Evolutionary conservation across 225 moss, liverwort and hornwort genomes (phyloP).

Genomic region (Pleurozium schreberi): DNA sequence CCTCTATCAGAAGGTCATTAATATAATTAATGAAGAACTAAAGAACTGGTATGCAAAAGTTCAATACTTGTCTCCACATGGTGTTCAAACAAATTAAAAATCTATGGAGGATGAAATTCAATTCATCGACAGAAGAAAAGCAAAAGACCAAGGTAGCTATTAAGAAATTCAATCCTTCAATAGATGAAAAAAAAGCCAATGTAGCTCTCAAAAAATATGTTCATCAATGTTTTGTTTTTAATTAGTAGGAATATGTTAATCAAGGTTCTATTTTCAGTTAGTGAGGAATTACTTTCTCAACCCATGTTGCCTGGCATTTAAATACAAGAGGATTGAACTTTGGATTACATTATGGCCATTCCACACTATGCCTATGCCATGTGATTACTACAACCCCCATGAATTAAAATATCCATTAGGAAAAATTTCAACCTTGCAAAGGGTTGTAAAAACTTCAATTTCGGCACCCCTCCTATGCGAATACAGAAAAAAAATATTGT

Average conservation of each 20-base stretch:
- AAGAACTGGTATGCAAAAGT: not conserved
- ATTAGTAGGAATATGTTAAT: not conserved
- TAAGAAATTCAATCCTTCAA: not conserved
- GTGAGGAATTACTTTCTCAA: not conserved
- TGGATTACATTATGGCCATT: not conserved
- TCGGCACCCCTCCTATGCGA: no score
- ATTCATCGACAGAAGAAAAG: not conserved
- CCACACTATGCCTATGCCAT: not conserved
- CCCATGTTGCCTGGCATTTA: not conserved
- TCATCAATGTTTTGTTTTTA: not conserved
- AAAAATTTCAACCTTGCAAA: no score
- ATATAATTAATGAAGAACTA: not conserved
- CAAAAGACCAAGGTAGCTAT: accelerated
- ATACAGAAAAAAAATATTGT: no score
- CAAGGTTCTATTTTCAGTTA: not conserved
- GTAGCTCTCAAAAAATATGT: accelerated
- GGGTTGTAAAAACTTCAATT: no score
- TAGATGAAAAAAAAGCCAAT: not conserved
- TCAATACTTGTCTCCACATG: not conserved
- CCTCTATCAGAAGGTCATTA: not conserved
- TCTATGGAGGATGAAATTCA: not conserved
- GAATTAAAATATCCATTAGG: no score
- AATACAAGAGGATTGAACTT: not conserved
- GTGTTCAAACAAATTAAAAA: accelerated
- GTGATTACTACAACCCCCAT: not conserved